Evolutionary conservation across 441 rosid genomes (phyloP), one percentile per base, ranked within the genome.

Genomic region (Corymbia calophylla): DNA sequence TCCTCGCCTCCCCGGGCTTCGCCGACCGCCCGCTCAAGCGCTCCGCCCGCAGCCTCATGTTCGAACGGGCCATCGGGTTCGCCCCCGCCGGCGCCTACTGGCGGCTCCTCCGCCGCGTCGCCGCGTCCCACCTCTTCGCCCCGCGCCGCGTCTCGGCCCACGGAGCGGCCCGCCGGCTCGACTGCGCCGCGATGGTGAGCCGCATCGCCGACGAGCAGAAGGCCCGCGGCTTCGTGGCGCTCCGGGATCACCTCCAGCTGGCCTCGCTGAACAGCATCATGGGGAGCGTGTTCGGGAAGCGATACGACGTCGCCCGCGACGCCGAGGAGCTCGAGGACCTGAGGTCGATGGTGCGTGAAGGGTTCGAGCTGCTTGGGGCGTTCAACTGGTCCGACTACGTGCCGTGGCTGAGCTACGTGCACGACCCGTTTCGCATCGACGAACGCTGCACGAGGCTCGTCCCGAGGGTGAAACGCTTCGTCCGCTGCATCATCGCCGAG

Each of bases 21-120:
- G 95, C 97, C 9, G 93, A 95, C 91, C 93, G 96, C 88, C 97
- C 96, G 16, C 86, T 95, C 51, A 95, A 95, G 92, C 95, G 93
- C 89, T 95, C 96, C 15, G 97, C 96, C 68, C 93, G 94, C 81
- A 93, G 94, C 49, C 93, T 95, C 19, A 91, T 95, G 93, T 95
- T 95, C 88, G 92, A 95, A 48, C 92, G 96, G 18, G 96, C 97
- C 49, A 95, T 95, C 87, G 97, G 97, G 53, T 95, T 95, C 27
- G 96, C 97, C 19, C 96, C 96, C 3, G 94, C 93, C 88, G 97
- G 97, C 6, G 91, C 92, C 15, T 93, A 95, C 89, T 95, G 97
- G 97, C 93, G 96, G 53, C 94, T 92, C 66, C 87, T 95, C 81
- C 92, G 97, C 87, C 92, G 93, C 53, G 95, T 95, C 35, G 94